A percentile compares a stretch with the other conserved stretches of the same genome.
phyloP scores from a whole-genome alignment of 805 yeast genomes.

The Starmerella geochares region DNA sequence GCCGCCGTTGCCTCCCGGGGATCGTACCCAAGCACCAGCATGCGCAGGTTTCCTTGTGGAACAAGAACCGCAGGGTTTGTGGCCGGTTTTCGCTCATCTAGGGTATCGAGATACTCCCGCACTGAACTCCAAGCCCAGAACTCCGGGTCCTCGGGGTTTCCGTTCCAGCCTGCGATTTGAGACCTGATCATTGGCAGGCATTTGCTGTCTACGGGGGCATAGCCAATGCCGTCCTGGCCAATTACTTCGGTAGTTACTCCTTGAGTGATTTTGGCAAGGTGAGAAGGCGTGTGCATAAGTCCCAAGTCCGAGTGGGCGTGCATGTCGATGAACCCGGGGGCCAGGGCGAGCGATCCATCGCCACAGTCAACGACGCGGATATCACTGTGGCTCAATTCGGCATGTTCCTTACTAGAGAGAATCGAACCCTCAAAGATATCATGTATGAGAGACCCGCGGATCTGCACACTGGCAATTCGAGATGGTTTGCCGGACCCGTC shows the following conservation, averaged over 20 bases:
- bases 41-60: constrained; percentile 21
- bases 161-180: constrained; percentile 22
- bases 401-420: background rate
- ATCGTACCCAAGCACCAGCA: constrained; percentile 21
- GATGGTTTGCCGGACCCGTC: constrained; percentile 16
- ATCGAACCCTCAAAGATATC: background rate
- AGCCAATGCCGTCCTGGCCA: constrained; percentile 22
- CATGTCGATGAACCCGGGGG: constrained; percentile 22
- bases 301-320: constrained; percentile 21
- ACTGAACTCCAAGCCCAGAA: constrained; percentile 18
- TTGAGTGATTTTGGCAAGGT: constrained; percentile 19
- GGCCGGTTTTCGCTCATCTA: constrained; percentile 12
- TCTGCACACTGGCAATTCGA: constrained; percentile 7
- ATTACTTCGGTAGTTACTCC: constrained; percentile 21
- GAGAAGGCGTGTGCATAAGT: constrained; percentile 18
- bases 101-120: constrained; percentile 11
- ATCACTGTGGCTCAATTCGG: background rate
- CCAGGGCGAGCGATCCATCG: constrained; percentile 6
- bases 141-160: constrained; percentile 14
- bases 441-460: constrained; percentile 6
- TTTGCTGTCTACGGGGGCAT: constrained; percentile 18
- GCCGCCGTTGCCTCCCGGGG: constrained; percentile 17
- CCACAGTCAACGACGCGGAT: constrained; percentile 11
- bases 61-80: constrained; percentile 18
- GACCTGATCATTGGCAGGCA: constrained; percentile 14